Evolutionary conservation across 495 filamentous ascomycete species (phyloP).

Genomic region (Paragyromitra xinjiangensis): DNA sequence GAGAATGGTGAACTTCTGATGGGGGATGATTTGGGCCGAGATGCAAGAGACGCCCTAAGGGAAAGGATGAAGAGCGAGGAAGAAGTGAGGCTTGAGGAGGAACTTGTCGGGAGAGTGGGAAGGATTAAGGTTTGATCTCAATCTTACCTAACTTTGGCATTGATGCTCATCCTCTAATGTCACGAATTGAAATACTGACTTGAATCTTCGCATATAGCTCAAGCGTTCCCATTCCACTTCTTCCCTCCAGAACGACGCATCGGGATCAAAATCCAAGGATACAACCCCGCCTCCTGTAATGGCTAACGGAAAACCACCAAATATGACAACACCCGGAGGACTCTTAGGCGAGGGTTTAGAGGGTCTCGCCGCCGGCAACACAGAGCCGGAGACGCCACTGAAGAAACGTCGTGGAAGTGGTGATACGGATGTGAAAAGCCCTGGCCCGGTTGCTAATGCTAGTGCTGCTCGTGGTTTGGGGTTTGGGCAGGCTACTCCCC

Average conservation of each 20-base stretch:
- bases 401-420: conserved; percentile 55
- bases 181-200: conserved; percentile 39
- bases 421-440: conserved; percentile 54
- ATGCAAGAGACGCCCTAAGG: conserved; percentile 46
- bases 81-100: conserved; percentile 81
- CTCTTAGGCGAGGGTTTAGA: conserved; percentile 12
- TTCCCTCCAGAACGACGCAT: conserved; percentile 47
- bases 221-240: conserved; percentile 91
- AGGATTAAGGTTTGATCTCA: conserved; percentile 81
- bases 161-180: not conserved
- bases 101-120: conserved; percentile 87
- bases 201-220: conserved; percentile 67
- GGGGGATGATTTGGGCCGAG: conserved; percentile 53
- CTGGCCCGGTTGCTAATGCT: conserved; percentile 18
- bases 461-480: conserved; percentile 37
- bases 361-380: conserved; percentile 17
- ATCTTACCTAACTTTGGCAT: not conserved
- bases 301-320: conserved; percentile 29
- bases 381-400: conserved; percentile 54
- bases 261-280: conserved; percentile 45
- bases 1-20: conserved; percentile 64
- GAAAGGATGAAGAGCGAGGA: conserved; percentile 70
- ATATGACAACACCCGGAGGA: conserved; percentile 23
- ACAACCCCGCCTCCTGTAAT: conserved; percentile 39
- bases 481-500: conserved; percentile 44